Conservation (phyloP, 176 grass and related monocot species). For the Ananas comosus region DNA sequence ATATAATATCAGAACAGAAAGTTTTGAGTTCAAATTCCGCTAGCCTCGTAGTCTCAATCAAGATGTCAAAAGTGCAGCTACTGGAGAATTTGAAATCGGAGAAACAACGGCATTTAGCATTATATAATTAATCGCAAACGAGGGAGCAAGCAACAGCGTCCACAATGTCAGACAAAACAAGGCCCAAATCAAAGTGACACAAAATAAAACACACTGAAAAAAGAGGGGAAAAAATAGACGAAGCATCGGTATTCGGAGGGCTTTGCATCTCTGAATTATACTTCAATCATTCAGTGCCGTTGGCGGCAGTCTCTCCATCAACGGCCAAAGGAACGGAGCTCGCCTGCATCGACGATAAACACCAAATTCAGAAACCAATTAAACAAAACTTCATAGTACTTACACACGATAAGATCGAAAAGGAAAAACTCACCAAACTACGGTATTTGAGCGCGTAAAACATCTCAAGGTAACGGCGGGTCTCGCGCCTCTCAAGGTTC, state of each 20-base stretch:
- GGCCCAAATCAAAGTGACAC: not conserved
- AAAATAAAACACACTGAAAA: not conserved
- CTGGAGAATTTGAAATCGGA: not conserved
- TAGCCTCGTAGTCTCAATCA: no score
- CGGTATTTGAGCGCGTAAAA: slow-evolving; percentile 12
- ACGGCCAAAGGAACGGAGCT: slow-evolving; percentile 1
- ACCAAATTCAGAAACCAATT: not conserved
- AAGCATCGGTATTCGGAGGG: not conserved
- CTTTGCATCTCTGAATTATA: not conserved
- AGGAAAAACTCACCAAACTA: not conserved
- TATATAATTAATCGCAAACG: not conserved
- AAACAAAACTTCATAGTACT: not conserved
- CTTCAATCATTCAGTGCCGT: not conserved
- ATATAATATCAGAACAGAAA: no score
- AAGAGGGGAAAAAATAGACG: not conserved
- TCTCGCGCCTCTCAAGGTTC: not conserved
- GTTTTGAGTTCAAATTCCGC: no score
- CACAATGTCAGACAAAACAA: not conserved
- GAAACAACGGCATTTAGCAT: not conserved
- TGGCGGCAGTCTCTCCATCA: not conserved
- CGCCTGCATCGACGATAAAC: not conserved
- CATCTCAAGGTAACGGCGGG: slow-evolving; percentile 13
- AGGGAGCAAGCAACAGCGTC: not conserved
- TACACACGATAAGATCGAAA: not conserved
- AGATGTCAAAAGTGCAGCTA: no score